A percentile compares a stretch with the other conserved stretches of the same genome.
Conservation (phyloP, 495 filamentous ascomycete species). For the Physcia stellaris region DNA sequence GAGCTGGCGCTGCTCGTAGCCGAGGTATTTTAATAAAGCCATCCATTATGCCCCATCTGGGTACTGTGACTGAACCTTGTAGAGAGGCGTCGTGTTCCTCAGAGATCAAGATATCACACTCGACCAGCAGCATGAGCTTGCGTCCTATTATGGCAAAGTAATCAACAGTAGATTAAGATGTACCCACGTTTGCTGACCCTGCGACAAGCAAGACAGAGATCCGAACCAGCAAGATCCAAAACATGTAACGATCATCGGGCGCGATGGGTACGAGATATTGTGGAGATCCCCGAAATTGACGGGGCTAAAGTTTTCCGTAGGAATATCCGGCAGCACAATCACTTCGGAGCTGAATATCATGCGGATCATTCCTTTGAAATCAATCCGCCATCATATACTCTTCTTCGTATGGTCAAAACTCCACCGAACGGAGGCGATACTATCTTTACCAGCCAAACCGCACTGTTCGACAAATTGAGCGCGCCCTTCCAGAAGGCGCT, state of each 20-base stretch:
- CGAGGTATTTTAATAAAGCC: slow-evolving; percentile 28
- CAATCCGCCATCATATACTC: slow-evolving; percentile 76
- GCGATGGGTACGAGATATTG: slow-evolving; percentile 54
- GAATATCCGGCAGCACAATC: slow-evolving; percentile 48
- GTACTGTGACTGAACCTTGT: too few relatives aligned
- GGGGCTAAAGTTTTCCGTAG: slow-evolving; percentile 44
- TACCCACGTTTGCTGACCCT: too few relatives aligned
- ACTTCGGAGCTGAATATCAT: slow-evolving; percentile 64
- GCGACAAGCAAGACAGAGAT: too few relatives aligned
- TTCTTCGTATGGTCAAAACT: slow-evolving; percentile 64
- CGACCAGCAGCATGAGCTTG: too few relatives aligned
- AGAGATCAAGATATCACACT: too few relatives aligned
- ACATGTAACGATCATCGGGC: slow-evolving; percentile 56
- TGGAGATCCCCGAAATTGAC: slow-evolving; percentile 61
- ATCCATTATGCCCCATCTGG: too few relatives aligned
- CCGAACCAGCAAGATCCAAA: slow-evolving; percentile 71
- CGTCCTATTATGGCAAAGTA: too few relatives aligned
- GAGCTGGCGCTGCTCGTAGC: slow-evolving; percentile 69
- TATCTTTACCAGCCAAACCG: slow-evolving; percentile 54
- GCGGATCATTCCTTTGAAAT: slow-evolving; percentile 70
- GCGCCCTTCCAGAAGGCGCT: slow-evolving; percentile 56
- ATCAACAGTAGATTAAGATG: too few relatives aligned
- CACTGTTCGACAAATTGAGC: slow-evolving; percentile 63
- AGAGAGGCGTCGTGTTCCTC: too few relatives aligned
- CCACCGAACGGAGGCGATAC: slow-evolving; percentile 73